Evolutionary conservation across 179 eudicot species (phyloP).

Genomic region (Amaranthus tricolor): DNA sequence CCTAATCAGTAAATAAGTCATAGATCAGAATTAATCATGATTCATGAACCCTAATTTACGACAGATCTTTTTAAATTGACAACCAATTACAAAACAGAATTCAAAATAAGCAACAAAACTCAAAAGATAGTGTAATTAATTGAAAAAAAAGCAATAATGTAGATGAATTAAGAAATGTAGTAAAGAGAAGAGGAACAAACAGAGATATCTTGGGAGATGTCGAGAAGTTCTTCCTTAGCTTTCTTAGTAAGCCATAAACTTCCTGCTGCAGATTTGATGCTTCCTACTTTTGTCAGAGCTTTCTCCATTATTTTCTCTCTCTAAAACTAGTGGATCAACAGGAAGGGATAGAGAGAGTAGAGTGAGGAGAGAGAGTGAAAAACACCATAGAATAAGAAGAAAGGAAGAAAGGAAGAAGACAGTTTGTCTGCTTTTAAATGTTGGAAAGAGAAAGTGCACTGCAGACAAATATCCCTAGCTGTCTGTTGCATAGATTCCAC

Average conservation of each 20-base stretch:
- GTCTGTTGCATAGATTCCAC: slow-evolving; percentile 25
- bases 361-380: slow-evolving; percentile 3
- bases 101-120: background rate
- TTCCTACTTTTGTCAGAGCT: slow-evolving; percentile 66
- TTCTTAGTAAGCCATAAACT: slow-evolving; percentile 80
- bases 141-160: background rate
- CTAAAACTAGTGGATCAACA: background rate
- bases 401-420: slow-evolving; percentile 5
- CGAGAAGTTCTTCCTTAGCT: slow-evolving; percentile 74
- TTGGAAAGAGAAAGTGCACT: slow-evolving; percentile 6
- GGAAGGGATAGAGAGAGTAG: background rate
- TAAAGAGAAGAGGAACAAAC: slow-evolving; percentile 31
- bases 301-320: slow-evolving; percentile 59
- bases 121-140: background rate
- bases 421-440: background rate
- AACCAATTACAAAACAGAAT: background rate
- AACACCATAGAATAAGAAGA: background rate
- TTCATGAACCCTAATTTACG: background rate
- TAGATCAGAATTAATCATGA: background rate
- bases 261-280: slow-evolving; percentile 62
- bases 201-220: slow-evolving; percentile 66
- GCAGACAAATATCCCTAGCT: slow-evolving; percentile 33
- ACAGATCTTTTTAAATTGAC: slow-evolving; percentile 3
- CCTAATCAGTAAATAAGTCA: background rate
- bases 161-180: background rate